Conservation (phyloP, 352 stramenopile species). For the Globisporangium parvum region DNA sequence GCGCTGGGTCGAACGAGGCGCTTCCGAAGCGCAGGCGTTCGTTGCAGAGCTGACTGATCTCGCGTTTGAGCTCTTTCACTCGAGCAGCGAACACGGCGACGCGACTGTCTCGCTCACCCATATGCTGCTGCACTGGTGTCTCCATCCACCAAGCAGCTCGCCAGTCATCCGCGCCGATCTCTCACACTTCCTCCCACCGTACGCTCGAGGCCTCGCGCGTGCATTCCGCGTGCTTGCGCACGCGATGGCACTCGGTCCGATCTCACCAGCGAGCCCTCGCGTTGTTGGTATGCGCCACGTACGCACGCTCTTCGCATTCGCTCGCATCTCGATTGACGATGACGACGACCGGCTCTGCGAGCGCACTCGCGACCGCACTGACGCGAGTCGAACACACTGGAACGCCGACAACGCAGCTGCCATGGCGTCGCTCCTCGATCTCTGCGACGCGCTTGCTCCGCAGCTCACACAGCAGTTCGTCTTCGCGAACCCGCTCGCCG, state of each 20-base stretch:
- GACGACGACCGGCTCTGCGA: constrained; percentile 1
- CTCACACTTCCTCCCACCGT: constrained; percentile 26
- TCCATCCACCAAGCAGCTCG: constrained; percentile 22
- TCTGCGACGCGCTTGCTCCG: constrained; percentile 24
- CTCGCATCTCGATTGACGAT: constrained; percentile 1
- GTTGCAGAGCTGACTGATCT: constrained; percentile 19
- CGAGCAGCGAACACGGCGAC: neutral
- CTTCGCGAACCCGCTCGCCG: constrained; percentile 37
- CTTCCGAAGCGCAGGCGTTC: neutral
- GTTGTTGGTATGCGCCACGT: neutral
- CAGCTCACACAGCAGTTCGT: constrained; percentile 26
- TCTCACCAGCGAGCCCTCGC: neutral
- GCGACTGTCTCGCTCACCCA: constrained; percentile 11
- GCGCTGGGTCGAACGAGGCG: constrained; percentile 34
- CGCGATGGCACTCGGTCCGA: constrained; percentile 3
- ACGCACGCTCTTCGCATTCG: constrained; percentile 18
- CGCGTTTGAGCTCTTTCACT: constrained; percentile 30
- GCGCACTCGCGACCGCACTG: neutral
- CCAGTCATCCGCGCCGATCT: constrained; percentile 23
- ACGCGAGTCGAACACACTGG: neutral
- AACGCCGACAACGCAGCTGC: neutral
- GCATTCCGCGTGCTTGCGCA: constrained; percentile 23
- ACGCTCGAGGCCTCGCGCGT: constrained; percentile 32
- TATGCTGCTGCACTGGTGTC: constrained; percentile 38
- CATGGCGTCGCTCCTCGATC: constrained; percentile 19